phyloP scores from a whole-genome alignment of 768 basidiomycete species.

The Termitomyces sp. region DNA sequence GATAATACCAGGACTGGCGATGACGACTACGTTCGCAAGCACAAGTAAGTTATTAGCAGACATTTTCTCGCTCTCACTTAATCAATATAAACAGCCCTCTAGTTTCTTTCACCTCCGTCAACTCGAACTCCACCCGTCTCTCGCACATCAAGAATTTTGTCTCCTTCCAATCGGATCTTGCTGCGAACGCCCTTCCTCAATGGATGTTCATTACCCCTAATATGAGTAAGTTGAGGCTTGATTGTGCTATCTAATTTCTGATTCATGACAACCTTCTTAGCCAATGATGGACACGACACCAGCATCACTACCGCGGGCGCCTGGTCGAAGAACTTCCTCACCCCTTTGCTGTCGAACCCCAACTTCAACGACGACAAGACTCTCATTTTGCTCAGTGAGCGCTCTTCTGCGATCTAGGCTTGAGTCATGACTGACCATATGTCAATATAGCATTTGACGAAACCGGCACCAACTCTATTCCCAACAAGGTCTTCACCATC shows the following conservation, averaged over 20 bases:
- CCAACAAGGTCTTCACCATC: conserved; percentile 46
- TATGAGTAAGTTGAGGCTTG: conserved; percentile 24
- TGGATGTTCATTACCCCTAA: conserved; percentile 67
- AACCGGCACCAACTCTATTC: conserved; percentile 33
- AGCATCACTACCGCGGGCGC: conserved; percentile 40
- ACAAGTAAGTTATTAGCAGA: conserved; percentile 20
- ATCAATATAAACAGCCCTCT: conserved; percentile 28
- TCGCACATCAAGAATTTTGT: conserved; percentile 56
- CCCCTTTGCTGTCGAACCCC: conserved; percentile 45
- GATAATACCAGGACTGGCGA: conserved; percentile 14
- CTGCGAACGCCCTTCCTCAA: conserved; percentile 47
- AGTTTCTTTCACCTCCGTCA: conserved; percentile 48
- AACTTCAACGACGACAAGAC: conserved; percentile 55
- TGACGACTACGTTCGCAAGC: conserved; percentile 28
- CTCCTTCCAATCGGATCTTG: conserved; percentile 54
- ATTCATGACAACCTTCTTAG: conserved; percentile 9
- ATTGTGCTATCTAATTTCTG: background rate
- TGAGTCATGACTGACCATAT: background rate
- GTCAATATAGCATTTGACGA: conserved; percentile 48
- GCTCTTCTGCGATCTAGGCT: background rate
- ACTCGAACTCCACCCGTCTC: conserved; percentile 38
- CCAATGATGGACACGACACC: conserved; percentile 63
- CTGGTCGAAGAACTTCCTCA: conserved; percentile 50
- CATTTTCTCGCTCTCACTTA: background rate
- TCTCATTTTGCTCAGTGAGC: conserved; percentile 46